These are phyloP conservation scores for Ceratobasidium papillatum DNA, from an alignment of 1,284 basidiomycete genomes.

Conservation along the genomic window DNA sequence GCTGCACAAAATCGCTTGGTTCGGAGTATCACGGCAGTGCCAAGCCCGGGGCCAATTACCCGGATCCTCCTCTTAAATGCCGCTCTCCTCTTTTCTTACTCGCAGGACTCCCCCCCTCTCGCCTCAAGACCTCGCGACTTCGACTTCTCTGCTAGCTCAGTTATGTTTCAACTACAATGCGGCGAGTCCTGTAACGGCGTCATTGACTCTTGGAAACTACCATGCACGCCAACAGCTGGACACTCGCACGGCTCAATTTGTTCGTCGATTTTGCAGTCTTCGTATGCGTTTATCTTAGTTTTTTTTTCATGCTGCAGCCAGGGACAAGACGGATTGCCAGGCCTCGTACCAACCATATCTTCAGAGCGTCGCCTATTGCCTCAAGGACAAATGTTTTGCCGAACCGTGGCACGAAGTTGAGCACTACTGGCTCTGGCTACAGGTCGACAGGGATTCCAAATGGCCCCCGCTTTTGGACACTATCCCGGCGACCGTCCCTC, in stretches of 20 bases:
- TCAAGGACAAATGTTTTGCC: conserved; percentile 14
- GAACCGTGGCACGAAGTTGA: conserved; percentile 11
- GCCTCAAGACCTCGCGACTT: background rate
- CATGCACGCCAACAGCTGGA: conserved; percentile 13
- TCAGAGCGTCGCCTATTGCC: conserved; percentile 20
- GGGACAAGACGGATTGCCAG: conserved; percentile 1
- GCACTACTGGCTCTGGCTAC: conserved; percentile 32
- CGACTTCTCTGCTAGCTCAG: background rate
- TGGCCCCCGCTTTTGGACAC: conserved; percentile 19
- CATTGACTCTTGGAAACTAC: conserved; percentile 14
- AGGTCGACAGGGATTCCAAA: conserved; percentile 13
- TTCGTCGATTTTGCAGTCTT: background rate
- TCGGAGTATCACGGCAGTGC: conserved; percentile 1
- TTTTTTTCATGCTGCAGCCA: background rate
- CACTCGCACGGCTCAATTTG: conserved; percentile 6
- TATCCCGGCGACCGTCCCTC: conserved; percentile 21
- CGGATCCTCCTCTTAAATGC: background rate
- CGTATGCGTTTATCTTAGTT: background rate
- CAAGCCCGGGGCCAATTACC: background rate
- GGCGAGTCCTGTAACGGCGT: conserved; percentile 37
- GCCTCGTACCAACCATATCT: conserved; percentile 14
- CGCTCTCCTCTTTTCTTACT: background rate
- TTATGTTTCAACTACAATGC: conserved; percentile 34
- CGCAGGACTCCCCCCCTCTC: background rate
- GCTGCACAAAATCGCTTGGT: background rate